Percentiles rank a stretch among this genome's conserved stretches.
phyloP scores from a whole-genome alignment of 345 rosid genomes.

The Brassica carinata region DNA sequence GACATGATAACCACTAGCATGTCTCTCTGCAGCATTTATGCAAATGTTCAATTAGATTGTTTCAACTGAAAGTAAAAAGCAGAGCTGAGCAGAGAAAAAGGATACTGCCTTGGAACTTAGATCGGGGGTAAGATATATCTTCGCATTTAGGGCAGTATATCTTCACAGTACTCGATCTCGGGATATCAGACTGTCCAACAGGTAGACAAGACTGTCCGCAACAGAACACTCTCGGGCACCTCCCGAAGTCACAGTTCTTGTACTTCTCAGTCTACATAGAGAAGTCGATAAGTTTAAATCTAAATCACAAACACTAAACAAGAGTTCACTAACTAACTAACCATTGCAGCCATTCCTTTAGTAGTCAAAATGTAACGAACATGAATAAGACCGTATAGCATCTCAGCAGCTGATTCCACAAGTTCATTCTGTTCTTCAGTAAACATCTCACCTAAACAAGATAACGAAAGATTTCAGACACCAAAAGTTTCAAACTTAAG shows the following conservation, averaged over 20 bases:
- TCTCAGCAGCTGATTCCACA: conserved; percentile 97
- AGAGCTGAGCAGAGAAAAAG: conserved; percentile 13
- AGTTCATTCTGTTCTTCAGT: conserved; percentile 96
- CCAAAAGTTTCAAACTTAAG: background rate
- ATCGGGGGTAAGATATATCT: conserved; percentile 89
- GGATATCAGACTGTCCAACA: conserved; percentile 88
- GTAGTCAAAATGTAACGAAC: conserved; percentile 85
- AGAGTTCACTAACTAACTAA: conserved; percentile 17
- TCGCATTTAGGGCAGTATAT: conserved; percentile 93
- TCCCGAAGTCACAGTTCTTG: conserved; percentile 93
- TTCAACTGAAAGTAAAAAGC: background rate
- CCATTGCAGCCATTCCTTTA: conserved; percentile 98
- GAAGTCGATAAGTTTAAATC: background rate
- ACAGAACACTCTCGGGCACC: conserved; percentile 96
- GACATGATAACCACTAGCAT: conserved; percentile 22
- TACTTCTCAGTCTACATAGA: conserved; percentile 79
- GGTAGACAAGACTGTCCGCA: conserved; percentile 97
- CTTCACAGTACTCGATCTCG: conserved; percentile 90
- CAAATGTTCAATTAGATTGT: background rate
- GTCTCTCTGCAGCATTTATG: background rate
- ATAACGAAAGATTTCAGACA: background rate
- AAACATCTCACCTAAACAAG: conserved; percentile 78
- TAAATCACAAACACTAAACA: background rate
- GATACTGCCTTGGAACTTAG: conserved; percentile 98
- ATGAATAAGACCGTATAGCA: conserved; percentile 94